Evolutionary conservation across 2,329 filamentous ascomycete species (phyloP), one percentile per base, ranked within the genome.

Genomic region (Dryadomyces quercivorus): DNA sequence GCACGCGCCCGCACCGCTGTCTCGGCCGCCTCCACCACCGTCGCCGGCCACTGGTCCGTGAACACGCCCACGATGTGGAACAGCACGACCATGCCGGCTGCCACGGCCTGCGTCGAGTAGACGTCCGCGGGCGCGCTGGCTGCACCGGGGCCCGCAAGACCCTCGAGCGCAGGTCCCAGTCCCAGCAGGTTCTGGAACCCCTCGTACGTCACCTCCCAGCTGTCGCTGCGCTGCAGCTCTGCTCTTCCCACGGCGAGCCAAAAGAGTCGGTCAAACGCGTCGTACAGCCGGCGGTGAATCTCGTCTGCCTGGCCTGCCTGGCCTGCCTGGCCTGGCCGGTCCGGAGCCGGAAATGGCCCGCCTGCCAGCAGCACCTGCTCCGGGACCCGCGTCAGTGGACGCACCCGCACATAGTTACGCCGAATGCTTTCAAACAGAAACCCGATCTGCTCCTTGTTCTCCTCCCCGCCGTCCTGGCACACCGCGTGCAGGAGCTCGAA

Each of bases 181-280:
- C n/a, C 38, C 36, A 59, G n/a, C 15, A 60, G 50, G 18, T 54
- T 21, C 2, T 21, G 13, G 18, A 57, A 47, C 4, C 59, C 59
- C 45, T 52, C 44, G 26, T 16, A 31, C 9, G 57, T 59, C 34
- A 63, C 59, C 58, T 68, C 66, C 66, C 65, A 67, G 3, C 56
- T 61, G 45, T 65, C 61, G 15, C 55, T 40, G 1, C 34, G 34
- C 13, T 55, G 49, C 22, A 64, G 47, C 6, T 55, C 34, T 7
- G 63, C 60, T 4, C 64, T 62, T 36, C 59, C 61, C 15, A 58
- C 56, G 10, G 61, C 55, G 8, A 66, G 59, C 66, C 66, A 68
- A 55, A 63, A 66, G 15, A 64, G 55, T 12, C 60, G 49, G 31
- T 58, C 61, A 10, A 59, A 57, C 16, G 59, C 58, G 10, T 62